phyloP scores from a whole-genome alignment of 148 eudicot genomes.

The Gaultheria prostrata region DNA sequence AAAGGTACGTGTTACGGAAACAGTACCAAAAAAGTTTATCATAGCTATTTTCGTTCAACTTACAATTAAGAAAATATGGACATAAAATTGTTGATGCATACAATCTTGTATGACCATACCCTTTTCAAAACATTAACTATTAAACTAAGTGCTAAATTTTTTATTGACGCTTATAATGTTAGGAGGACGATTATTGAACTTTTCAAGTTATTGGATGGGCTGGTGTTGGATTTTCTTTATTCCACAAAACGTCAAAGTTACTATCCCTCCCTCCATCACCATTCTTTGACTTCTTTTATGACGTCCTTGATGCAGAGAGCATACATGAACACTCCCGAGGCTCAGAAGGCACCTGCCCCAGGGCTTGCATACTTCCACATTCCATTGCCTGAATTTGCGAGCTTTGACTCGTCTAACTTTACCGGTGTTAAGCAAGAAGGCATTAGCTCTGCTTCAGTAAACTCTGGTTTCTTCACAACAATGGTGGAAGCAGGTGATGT shows the following conservation, averaged over 20 bases:
- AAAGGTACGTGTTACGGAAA: neutral
- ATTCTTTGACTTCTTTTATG: neutral
- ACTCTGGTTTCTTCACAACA: conserved; percentile 82
- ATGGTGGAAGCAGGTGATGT: conserved; percentile 80
- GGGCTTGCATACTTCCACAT: conserved; percentile 89
- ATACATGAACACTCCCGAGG: conserved; percentile 43
- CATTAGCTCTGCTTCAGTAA: conserved; percentile 68
- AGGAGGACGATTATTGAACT: neutral
- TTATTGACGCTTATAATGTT: neutral
- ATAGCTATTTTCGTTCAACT: neutral
- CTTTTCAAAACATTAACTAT: neutral
- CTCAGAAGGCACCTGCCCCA: conserved; percentile 61
- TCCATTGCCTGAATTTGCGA: conserved; percentile 80
- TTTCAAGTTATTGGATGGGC: neutral
- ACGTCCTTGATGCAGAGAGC: conserved; percentile 42
- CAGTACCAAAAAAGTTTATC: neutral
- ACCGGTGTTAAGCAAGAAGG: conserved; percentile 84
- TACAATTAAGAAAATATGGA: neutral
- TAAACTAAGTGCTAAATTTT: neutral
- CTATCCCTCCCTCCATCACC: neutral
- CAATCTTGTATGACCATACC: neutral
- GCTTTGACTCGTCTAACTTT: conserved; percentile 59
- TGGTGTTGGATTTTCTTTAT: neutral
- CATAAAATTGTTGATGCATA: neutral
- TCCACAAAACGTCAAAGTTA: neutral